Percentiles rank a stretch among this genome's conserved stretches.
Evolutionary conservation across 352 stramenopile genomes (phyloP).

Genomic region (Plasmopara halstedii): DNA sequence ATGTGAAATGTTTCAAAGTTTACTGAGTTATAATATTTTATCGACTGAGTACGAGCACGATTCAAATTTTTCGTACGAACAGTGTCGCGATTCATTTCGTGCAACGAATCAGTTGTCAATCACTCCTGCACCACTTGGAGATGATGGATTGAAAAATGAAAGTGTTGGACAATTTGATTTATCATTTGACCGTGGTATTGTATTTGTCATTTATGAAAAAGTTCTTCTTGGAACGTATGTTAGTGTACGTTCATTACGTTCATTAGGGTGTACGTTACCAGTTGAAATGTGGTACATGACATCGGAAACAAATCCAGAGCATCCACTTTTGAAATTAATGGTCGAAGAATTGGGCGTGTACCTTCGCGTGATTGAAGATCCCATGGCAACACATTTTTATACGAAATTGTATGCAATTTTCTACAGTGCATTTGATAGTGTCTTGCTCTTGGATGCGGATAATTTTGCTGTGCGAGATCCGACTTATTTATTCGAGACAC

Average conservation of each 20-base stretch:
- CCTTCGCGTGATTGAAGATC: slow-evolving; percentile 40
- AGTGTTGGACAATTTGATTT: slow-evolving; percentile 21
- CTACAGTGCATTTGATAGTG: slow-evolving; percentile 44
- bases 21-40: slow-evolving; percentile 45
- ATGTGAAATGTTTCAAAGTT: slow-evolving; percentile 47
- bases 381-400: slow-evolving; percentile 37
- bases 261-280: slow-evolving; percentile 35
- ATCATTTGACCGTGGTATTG: slow-evolving; percentile 40
- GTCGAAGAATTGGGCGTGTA: slow-evolving; percentile 29
- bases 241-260: slow-evolving; percentile 40
- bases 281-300: slow-evolving; percentile 55
- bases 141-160: slow-evolving; percentile 21
- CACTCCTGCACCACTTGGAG: slow-evolving; percentile 19
- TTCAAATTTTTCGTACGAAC: slow-evolving; percentile 26
- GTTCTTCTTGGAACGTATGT: slow-evolving; percentile 50
- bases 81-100: slow-evolving; percentile 19
- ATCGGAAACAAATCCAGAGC: slow-evolving; percentile 28
- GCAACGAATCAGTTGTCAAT: slow-evolving; percentile 20
- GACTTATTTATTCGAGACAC: slow-evolving; percentile 58
- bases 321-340: slow-evolving; percentile 34
- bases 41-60: slow-evolving; percentile 53
- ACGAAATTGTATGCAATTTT: slow-evolving; percentile 52
- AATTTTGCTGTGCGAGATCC: slow-evolving; percentile 54
- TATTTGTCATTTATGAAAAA: slow-evolving; percentile 56
- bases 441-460: slow-evolving; percentile 51